Evolutionary conservation across 192 early-diverging fungal species (phyloP).

Genomic region (Entrophospora sp.): DNA sequence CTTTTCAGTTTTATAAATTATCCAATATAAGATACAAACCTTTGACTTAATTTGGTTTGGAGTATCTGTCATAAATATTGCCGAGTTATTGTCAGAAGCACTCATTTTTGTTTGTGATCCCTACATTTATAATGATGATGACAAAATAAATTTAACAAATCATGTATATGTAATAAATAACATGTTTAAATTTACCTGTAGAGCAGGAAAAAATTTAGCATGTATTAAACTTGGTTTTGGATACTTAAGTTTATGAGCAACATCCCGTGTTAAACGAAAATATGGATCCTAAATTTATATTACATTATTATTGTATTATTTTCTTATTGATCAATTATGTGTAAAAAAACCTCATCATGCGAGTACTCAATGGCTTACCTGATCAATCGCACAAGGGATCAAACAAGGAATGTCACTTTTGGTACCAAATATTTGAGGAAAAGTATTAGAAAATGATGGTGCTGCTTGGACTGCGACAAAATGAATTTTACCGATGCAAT

Average conservation of each 20-base stretch:
- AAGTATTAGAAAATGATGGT: slow-evolving; percentile 89
- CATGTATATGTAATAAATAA: neutral
- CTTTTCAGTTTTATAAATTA: neutral
- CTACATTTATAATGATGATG: slow-evolving; percentile 27
- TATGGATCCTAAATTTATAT: slow-evolving; percentile 67
- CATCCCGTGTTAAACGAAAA: slow-evolving; percentile 95
- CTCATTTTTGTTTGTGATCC: slow-evolving; percentile 93
- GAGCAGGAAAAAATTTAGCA: slow-evolving; percentile 90
- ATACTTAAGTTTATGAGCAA: slow-evolving; percentile 85
- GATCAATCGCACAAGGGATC: slow-evolving; percentile 98
- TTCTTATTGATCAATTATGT: neutral
- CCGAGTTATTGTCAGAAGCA: slow-evolving; percentile 78
- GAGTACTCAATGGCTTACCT: slow-evolving; percentile 39
- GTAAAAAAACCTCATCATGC: too few species aligned
- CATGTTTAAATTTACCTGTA: slow-evolving; percentile 54
- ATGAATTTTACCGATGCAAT: slow-evolving; percentile 86
- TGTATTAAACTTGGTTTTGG: slow-evolving; percentile 93
- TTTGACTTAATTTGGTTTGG: slow-evolving; percentile 94
- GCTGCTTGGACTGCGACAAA: slow-evolving; percentile 92
- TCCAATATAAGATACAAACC: slow-evolving; percentile 9
- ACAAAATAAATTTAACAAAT: neutral
- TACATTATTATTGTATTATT: neutral
- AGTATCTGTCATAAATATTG: slow-evolving; percentile 90
- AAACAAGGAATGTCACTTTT: slow-evolving; percentile 88
- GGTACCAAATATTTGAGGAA: slow-evolving; percentile 91